Conservation (phyloP, 768 basidiomycete genomes). For the Phlegmacium glaucopus region DNA sequence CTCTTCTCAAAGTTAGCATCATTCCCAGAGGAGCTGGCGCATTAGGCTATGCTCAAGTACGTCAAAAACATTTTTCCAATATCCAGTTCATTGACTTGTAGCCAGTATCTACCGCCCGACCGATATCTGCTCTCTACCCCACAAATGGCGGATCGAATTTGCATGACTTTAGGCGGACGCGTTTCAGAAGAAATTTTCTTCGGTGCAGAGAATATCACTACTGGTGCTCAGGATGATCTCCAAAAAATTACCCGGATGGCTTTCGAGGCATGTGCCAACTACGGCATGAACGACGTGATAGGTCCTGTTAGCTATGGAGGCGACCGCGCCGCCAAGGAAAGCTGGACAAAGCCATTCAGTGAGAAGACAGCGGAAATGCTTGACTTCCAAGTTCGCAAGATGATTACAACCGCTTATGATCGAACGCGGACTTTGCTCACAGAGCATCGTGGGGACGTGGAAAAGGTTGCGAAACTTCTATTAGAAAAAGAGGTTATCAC, state of each 20-base stretch:
- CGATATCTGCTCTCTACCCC: slow-evolving; percentile 94
- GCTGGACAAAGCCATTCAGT: slow-evolving; percentile 96
- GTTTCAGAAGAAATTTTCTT: slow-evolving; percentile 99
- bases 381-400: slow-evolving; percentile 88
- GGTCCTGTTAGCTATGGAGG: slow-evolving; percentile 97
- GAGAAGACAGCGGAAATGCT: slow-evolving; percentile 96
- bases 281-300: slow-evolving; percentile 94
- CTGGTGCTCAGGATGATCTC: slow-evolving; percentile 96
- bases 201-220: slow-evolving; percentile 86
- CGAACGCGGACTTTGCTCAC: slow-evolving; percentile 81
- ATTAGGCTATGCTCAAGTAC: slow-evolving; percentile 91
- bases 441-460: slow-evolving; percentile 80
- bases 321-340: slow-evolving; percentile 76
- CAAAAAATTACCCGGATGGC: slow-evolving; percentile 99
- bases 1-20: slow-evolving; percentile 95
- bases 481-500: slow-evolving; percentile 97
- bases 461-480: slow-evolving; percentile 87
- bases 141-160: slow-evolving; percentile 93
- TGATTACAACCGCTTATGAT: slow-evolving; percentile 87
- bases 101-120: slow-evolving; percentile 89
- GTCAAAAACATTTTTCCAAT: slow-evolving; percentile 12
- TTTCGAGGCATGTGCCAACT: slow-evolving; percentile 92
- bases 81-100: neutral
- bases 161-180: slow-evolving; percentile 97
- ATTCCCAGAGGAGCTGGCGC: slow-evolving; percentile 96